Evolutionary conservation across 495 filamentous ascomycete genomes (phyloP).

Genomic region (Aspergillus nidulans): DNA sequence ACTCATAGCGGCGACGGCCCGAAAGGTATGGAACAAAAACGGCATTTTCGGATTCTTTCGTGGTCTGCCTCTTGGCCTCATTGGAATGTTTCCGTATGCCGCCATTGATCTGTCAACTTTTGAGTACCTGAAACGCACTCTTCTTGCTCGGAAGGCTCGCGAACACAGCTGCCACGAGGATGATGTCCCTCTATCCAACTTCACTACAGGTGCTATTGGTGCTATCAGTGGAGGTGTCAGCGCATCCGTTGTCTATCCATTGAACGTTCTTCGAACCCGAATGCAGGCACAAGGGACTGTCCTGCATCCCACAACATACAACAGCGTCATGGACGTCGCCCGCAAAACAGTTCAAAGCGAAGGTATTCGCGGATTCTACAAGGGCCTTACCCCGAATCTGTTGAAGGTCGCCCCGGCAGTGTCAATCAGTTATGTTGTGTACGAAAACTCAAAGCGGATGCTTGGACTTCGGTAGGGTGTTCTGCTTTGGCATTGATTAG

Average conservation of each 20-base stretch:
- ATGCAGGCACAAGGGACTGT: constrained; percentile 92
- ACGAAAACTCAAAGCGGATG: constrained; percentile 86
- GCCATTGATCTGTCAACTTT: constrained; percentile 96
- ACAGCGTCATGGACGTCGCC: constrained; percentile 80
- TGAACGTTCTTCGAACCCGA: constrained; percentile 91
- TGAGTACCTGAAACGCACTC: constrained; percentile 77
- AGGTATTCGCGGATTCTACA: constrained; percentile 84
- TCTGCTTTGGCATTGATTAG: not conserved
- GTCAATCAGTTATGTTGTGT: constrained; percentile 95
- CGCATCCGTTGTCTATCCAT: constrained; percentile 87
- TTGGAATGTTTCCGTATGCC: constrained; percentile 97
- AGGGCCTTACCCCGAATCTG: constrained; percentile 90
- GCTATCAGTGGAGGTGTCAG: constrained; percentile 88
- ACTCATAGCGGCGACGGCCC: constrained; percentile 74
- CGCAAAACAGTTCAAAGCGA: constrained; percentile 77
- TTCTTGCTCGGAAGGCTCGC: constrained; percentile 67
- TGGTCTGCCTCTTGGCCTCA: constrained; percentile 82
- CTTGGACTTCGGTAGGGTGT: constrained; percentile 59
- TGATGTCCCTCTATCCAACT: constrained; percentile 69
- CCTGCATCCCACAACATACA: constrained; percentile 87
- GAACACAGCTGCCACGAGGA: constrained; percentile 70
- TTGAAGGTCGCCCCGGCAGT: constrained; percentile 96
- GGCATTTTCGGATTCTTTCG: constrained; percentile 80
- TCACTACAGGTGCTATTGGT: constrained; percentile 77
- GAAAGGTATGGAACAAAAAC: constrained; percentile 75